phyloP scores from a whole-genome alignment of 2,329 filamentous ascomycete genomes.

The Pseudocercospora fijiensis region DNA sequence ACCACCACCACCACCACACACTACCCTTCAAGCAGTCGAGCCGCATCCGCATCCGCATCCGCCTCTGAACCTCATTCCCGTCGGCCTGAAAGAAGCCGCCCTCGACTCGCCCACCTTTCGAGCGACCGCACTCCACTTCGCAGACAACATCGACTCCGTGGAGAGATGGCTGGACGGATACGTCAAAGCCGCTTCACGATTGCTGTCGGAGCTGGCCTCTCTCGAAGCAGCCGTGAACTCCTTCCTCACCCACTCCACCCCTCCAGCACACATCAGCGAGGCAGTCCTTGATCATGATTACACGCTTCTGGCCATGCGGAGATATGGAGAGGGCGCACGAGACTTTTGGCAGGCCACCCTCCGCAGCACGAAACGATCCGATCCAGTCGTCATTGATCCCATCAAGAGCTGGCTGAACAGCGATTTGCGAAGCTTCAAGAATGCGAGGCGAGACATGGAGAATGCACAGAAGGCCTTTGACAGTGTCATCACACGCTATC shows the following conservation, averaged over 20 bases:
- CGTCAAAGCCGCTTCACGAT: slow-evolving; percentile 60
- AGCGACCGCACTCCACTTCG: slow-evolving; percentile 79
- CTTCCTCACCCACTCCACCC: slow-evolving; percentile 74
- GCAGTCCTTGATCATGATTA: slow-evolving; percentile 93
- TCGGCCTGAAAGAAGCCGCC: slow-evolving; percentile 82
- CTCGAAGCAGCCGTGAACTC: slow-evolving; percentile 77
- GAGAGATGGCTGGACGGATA: slow-evolving; percentile 88
- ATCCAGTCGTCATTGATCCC: slow-evolving; percentile 75
- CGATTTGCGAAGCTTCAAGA: slow-evolving; percentile 84
- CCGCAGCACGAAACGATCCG: slow-evolving; percentile 72
- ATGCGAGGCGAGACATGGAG: slow-evolving; percentile 73
- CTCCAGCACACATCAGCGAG: slow-evolving; percentile 72
- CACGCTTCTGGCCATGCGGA: slow-evolving; percentile 79
- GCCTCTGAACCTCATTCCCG: slow-evolving; percentile 26
- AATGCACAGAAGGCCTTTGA: slow-evolving; percentile 82
- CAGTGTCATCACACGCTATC: slow-evolving; percentile 74
- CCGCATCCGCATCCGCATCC: slow-evolving; percentile 11
- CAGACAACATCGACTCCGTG: slow-evolving; percentile 85
- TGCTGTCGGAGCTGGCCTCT: slow-evolving; percentile 64
- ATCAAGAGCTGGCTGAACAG: slow-evolving; percentile 73
- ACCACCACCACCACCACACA: neutral
- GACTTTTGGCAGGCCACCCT: slow-evolving; percentile 84
- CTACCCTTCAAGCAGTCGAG: slow-evolving; percentile 9
- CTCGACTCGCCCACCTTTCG: slow-evolving; percentile 96
- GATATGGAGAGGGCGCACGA: slow-evolving; percentile 78